Percentiles rank a stretch among this genome's conserved stretches.
Evolutionary conservation across 192 early-diverging fungal species (phyloP).

Genomic region (Obelidium mucronatum): DNA sequence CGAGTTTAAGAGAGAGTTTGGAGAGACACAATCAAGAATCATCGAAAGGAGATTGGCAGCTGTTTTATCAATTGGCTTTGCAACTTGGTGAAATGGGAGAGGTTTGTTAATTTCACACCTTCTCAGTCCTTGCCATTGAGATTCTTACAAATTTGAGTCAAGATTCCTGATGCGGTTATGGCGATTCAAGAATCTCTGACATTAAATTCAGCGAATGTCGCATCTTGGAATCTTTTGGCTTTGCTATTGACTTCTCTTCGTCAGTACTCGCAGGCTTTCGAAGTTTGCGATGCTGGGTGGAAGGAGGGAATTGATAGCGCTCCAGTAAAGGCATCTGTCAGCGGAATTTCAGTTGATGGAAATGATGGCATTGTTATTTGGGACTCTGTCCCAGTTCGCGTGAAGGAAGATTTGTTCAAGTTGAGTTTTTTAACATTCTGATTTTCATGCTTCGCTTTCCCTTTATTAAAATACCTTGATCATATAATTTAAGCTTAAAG

Average conservation of each 20-base stretch:
- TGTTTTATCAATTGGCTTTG: conserved; percentile 54
- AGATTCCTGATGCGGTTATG: conserved; percentile 53
- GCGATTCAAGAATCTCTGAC: conserved; percentile 43
- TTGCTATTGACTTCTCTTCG: conserved; percentile 49
- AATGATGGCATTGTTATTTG: conserved; percentile 40
- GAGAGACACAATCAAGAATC: conserved; percentile 10
- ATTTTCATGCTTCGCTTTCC: background rate
- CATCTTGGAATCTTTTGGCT: conserved; percentile 58
- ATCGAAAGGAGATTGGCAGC: conserved; percentile 15
- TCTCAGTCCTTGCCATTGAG: background rate
- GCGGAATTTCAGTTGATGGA: conserved; percentile 6
- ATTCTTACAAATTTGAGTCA: background rate
- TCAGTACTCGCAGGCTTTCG: conserved; percentile 47
- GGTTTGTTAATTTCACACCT: conserved; percentile 41
- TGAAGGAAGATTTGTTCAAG: conserved; percentile 56
- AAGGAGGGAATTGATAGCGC: conserved; percentile 43
- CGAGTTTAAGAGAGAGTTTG: conserved; percentile 9
- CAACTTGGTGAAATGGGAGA: conserved; percentile 58
- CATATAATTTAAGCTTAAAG: conserved; percentile 41
- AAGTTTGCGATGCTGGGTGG: conserved; percentile 53
- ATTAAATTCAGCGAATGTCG: conserved; percentile 37
- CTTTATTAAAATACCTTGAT: conserved; percentile 15
- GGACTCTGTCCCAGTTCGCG: conserved; percentile 27
- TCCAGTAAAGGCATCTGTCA: background rate
- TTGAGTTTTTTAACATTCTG: conserved; percentile 10